Conservation (phyloP, 257 asterid species). For the Striga asiatica region DNA sequence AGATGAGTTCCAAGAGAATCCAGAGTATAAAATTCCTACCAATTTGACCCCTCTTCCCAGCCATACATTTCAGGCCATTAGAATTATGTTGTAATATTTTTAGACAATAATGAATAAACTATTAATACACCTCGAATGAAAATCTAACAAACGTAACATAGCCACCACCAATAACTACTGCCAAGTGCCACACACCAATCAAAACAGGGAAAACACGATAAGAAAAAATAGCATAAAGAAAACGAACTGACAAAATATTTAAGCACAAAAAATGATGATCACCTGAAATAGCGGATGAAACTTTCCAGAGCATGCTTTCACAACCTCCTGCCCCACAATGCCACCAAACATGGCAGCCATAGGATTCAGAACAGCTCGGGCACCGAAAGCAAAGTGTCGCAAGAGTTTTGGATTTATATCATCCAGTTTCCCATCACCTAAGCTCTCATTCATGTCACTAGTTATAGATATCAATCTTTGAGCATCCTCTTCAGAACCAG, state of each 20-base stretch:
- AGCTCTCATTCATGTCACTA: conserved; percentile 19
- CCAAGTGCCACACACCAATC: no score
- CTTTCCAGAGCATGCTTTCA: conserved; percentile 51
- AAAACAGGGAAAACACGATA: no score
- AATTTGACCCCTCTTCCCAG: neutral
- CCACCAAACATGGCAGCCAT: conserved; percentile 62
- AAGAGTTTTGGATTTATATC: conserved; percentile 32
- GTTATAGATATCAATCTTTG: conserved; percentile 18
- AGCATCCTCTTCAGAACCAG: conserved; percentile 42
- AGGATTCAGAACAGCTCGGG: conserved; percentile 39
- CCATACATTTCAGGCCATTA: neutral
- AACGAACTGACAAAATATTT: neutral
- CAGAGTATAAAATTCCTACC: neutral
- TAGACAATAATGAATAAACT: neutral
- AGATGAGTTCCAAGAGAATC: neutral
- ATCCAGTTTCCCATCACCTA: conserved; percentile 26
- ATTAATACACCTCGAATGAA: neutral
- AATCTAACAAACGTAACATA: neutral
- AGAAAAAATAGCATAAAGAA: neutral
- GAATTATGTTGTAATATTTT: neutral
- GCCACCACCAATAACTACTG: no score
- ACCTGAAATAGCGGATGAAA: conserved; percentile 50
- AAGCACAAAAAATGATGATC: neutral
- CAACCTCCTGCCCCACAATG: conserved; percentile 46
- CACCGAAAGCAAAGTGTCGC: conserved; percentile 31